A percentile compares a stretch with the other conserved stretches of the same genome.
Conservation (phyloP, 305 asterid genomes). For the Withania somnifera region DNA sequence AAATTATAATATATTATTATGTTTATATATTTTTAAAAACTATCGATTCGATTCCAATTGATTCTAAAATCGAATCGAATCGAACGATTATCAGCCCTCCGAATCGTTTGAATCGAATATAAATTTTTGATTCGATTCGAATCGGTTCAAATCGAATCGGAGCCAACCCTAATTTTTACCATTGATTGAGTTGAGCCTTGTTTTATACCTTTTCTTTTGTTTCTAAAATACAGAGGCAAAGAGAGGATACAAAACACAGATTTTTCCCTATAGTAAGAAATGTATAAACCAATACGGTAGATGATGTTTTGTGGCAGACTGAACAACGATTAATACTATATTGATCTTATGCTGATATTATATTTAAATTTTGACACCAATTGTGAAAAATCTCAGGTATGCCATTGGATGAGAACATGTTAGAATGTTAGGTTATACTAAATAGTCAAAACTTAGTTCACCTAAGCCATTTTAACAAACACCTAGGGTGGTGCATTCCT, state of each 20-base stretch:
- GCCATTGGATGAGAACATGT: background rate
- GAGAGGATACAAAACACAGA: background rate
- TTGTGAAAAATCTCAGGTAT: background rate
- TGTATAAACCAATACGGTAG: background rate
- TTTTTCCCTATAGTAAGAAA: background rate
- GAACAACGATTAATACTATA: background rate
- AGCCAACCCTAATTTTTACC: too few relatives aligned
- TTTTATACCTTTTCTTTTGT: background rate
- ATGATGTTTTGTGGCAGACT: background rate
- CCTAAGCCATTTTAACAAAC: background rate
- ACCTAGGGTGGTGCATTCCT: background rate
- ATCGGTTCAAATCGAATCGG: too few relatives aligned
- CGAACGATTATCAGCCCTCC: too few relatives aligned
- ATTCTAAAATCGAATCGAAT: too few relatives aligned
- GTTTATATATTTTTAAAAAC: too few relatives aligned
- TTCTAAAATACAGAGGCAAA: background rate
- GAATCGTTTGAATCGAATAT: too few relatives aligned
- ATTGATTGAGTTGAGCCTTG: too few relatives aligned
- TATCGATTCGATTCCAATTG: too few relatives aligned
- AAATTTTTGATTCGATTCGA: too few relatives aligned
- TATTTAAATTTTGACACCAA: background rate
- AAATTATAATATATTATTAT: too few relatives aligned
- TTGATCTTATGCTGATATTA: background rate
- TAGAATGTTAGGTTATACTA: background rate
- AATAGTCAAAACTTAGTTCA: background rate